Evolutionary conservation across 164 flowering plant species (phyloP).

Genomic region (Akebia trifoliata): DNA sequence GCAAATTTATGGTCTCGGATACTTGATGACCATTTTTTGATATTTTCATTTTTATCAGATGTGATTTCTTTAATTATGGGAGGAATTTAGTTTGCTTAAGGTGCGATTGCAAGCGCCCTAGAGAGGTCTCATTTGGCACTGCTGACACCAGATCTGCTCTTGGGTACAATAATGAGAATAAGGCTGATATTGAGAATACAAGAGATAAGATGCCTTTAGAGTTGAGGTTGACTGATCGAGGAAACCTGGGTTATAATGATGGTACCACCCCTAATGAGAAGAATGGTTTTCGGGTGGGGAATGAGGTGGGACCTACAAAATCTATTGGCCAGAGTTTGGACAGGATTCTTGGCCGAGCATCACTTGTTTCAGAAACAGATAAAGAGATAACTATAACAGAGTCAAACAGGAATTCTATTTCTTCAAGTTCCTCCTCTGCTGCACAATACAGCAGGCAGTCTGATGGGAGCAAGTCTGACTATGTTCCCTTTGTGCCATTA

Average conservation of each 20-base stretch:
- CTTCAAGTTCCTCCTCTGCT: conserved; percentile 17
- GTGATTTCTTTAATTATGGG: conserved; percentile 80
- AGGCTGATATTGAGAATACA: conserved; percentile 52
- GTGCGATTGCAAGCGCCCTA: conserved; percentile 83
- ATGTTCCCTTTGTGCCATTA: conserved; percentile 70
- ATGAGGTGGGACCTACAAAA: conserved; percentile 12
- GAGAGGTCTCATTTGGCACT: conserved; percentile 8
- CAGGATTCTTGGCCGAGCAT: conserved; percentile 36
- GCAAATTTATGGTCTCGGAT: neutral
- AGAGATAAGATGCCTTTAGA: conserved; percentile 71
- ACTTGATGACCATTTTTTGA: neutral
- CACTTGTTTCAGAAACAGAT: conserved; percentile 22
- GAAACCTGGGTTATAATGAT: conserved; percentile 31
- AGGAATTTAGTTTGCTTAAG: conserved; percentile 73
- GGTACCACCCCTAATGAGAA: conserved; percentile 27
- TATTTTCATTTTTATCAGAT: conserved; percentile 38
- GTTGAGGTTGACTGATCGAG: conserved; percentile 41
- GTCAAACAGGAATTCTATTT: neutral
- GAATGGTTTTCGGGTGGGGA: conserved; percentile 14
- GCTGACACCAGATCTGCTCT: conserved; percentile 15
- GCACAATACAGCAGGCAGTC: conserved; percentile 11
- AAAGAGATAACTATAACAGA: conserved; percentile 13
- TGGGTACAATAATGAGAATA: conserved; percentile 21
- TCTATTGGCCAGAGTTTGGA: conserved; percentile 32
- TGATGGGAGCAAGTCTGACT: conserved; percentile 30